Conservation (phyloP, 345 rosid species). For the Luvunga scandens region DNA sequence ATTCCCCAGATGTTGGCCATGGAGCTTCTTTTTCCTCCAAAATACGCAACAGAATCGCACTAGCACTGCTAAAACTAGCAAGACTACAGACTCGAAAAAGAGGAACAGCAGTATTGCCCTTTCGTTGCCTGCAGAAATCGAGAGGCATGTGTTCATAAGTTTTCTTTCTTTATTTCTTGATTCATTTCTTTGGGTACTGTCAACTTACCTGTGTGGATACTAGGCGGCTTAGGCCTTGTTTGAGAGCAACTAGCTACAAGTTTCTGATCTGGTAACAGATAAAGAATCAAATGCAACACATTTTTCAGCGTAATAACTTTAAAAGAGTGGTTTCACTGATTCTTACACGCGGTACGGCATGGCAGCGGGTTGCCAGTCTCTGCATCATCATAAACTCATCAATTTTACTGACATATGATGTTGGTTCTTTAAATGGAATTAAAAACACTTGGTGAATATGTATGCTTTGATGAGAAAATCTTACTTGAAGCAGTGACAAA, state of each 20-base stretch:
- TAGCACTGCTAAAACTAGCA: constrained; percentile 53
- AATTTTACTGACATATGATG: background rate
- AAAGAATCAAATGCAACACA: background rate
- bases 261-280: constrained; percentile 45
- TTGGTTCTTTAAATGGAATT: background rate
- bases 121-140: constrained; percentile 46
- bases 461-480: constrained; percentile 9
- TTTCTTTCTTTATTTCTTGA: background rate
- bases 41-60: constrained; percentile 77
- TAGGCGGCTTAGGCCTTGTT: constrained; percentile 41
- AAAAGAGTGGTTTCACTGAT: background rate
- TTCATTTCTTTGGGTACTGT: background rate
- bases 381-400: constrained; percentile 28
- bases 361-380: constrained; percentile 55
- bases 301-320: background rate
- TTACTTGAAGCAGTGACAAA: constrained; percentile 67
- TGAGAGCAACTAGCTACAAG: constrained; percentile 63
- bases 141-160: background rate
- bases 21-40: constrained; percentile 87
- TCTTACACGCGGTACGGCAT: constrained; percentile 53
- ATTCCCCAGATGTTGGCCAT: constrained; percentile 48
- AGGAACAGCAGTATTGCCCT: constrained; percentile 52
- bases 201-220: constrained; percentile 46
- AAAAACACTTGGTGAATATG: background rate
- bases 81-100: constrained; percentile 55